Base-by-base conservation (phyloP, 306 rosid genomes). In the Sphenostylis stenocarpa region DNA sequence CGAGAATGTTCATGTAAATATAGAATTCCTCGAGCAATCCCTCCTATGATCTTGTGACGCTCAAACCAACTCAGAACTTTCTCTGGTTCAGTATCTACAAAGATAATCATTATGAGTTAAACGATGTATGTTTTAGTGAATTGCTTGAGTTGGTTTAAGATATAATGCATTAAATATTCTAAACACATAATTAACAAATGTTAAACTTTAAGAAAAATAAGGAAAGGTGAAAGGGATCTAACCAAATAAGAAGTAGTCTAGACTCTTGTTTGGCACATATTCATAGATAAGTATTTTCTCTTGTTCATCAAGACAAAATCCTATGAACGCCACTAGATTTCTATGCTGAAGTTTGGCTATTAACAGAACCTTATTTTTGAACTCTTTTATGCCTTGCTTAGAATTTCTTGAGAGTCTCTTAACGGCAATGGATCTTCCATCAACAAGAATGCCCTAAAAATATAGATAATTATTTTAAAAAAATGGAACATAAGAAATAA, bases 281-380 rank as follows among this genome's bases (percentile, higher is more conserved):
- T 61, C 74, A 4, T 69, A 69, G 1, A 69, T 47, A n/a, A 69
- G 60, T 69, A 69, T 47, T 29, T 69, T 69, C 43, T 69, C 74
- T 47, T 47, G 10, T 8, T 45, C 74, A 0, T 69, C 17, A 16
- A 69, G 60, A 31, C 43, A 69, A 47, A 69, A 69, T 28, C 74
- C 74, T 4, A 69, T 16, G 8, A 69, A 47, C 2, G 60, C 6
- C 17, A 69, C 60, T 47, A 69, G 1, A 69, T 69, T 69, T 47
- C 43, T 47, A 5, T 69, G 60, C 29, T 69, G 74, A 47, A 69
- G 74, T 2, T 47, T 69, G n/a, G 60, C 74, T 28, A 69, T 60
- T 0, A 60, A 60, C 8, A 60, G 0, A 16, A 60, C 3, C 2
- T 60, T 43, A 16, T 29, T 60, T 60, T 60, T 60, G 23, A 60